Percentiles rank a stretch among this genome's conserved stretches.
These are phyloP conservation scores for Geotrichum fermentans DNA, from an alignment of 1,139 yeast species.

Conservation along the genomic window DNA sequence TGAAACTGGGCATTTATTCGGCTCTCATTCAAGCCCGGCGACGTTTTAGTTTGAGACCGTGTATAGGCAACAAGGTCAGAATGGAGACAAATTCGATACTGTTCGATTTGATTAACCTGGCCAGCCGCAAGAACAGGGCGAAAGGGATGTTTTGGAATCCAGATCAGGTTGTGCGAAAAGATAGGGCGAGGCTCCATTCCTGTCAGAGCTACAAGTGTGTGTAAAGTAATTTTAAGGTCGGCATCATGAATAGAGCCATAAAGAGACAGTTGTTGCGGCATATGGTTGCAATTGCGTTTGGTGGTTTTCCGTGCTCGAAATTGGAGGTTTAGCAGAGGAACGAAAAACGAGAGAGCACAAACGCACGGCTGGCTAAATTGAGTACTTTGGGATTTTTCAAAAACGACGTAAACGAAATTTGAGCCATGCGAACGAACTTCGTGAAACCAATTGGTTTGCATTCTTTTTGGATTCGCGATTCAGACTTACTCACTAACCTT, in stretches of 20 bases:
- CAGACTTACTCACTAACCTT: no score
- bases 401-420: background rate
- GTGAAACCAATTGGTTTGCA: no score
- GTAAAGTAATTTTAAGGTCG: constrained; percentile 35
- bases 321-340: background rate
- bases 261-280: constrained; percentile 39
- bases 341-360: no score
- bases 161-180: constrained; percentile 31
- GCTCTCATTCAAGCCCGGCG: background rate
- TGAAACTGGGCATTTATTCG: background rate
- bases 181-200: constrained; percentile 36
- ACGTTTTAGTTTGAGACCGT: background rate
- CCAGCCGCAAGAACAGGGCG: constrained; percentile 35
- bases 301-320: background rate
- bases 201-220: constrained; percentile 36
- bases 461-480: no score
- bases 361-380: no score
- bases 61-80: constrained; percentile 16
- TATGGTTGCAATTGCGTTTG: constrained; percentile 14
- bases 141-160: constrained; percentile 34
- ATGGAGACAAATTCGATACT: constrained; percentile 33
- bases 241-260: constrained; percentile 32
- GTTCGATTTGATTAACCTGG: constrained; percentile 37
- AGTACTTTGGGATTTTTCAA: background rate
- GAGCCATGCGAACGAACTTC: no score